These are phyloP conservation scores for Glycine tomentella DNA, from an alignment of 306 rosid genomes.

Conservation along the genomic window DNA sequence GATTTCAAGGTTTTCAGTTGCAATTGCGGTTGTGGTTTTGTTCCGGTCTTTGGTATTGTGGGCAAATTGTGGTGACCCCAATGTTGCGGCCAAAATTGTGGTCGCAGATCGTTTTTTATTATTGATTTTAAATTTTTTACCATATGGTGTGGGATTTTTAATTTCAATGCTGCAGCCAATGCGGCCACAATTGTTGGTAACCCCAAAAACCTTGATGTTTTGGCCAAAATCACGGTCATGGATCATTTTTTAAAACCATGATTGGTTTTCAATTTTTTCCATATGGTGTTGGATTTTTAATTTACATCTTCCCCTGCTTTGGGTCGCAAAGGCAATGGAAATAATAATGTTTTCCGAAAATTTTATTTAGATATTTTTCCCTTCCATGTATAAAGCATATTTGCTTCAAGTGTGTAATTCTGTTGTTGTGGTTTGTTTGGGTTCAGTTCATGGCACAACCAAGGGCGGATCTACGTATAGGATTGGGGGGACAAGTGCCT, in stretches of 20 bases:
- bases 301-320: conserved; percentile 8
- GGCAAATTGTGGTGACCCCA: neutral
- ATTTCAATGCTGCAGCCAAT: too few relatives aligned
- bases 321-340: conserved; percentile 15
- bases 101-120: too few relatives aligned
- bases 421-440: conserved; percentile 25
- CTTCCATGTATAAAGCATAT: neutral
- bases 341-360: neutral
- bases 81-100: neutral
- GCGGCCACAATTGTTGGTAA: too few relatives aligned
- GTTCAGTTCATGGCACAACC: neutral
- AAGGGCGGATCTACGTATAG: too few relatives aligned
- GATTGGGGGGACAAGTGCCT: too few relatives aligned
- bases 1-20: neutral
- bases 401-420: neutral
- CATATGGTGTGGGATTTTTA: too few relatives aligned
- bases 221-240: neutral
- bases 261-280: neutral
- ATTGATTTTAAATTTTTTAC: too few relatives aligned
- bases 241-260: too few relatives aligned
- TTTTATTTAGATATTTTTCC: neutral
- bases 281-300: neutral
- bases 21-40: neutral
- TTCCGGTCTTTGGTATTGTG: neutral
- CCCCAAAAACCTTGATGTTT: neutral